Conservation (phyloP, 805 yeast species). For the Blastobotrys americana region DNA sequence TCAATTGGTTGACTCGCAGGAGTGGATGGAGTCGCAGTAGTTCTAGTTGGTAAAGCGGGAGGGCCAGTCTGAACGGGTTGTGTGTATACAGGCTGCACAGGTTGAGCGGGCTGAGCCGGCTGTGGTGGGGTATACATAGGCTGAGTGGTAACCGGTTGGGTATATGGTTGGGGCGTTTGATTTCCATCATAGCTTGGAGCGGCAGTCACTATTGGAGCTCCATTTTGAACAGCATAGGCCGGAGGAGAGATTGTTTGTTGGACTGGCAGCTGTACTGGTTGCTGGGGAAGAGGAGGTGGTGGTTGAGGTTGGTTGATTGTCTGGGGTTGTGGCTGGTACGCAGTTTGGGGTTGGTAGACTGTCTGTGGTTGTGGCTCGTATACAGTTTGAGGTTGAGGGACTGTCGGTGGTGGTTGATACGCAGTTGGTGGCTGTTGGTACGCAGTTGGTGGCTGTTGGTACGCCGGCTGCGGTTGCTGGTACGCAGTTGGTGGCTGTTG, state of each 20-base stretch:
- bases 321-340: conserved; percentile 9
- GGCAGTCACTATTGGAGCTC: no score
- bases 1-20: neutral
- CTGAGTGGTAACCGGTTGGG: conserved; percentile 16
- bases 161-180: no score
- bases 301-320: conserved; percentile 10
- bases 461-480: conserved; percentile 9
- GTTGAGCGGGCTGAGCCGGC: conserved; percentile 4
- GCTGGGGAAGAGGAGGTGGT: conserved; percentile 2
- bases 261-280: neutral
- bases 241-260: neutral
- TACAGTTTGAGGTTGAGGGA: conserved; percentile 6
- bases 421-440: conserved; percentile 4
- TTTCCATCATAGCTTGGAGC: no score
- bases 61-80: conserved; percentile 12
- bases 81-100: neutral
- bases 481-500: conserved; percentile 3
- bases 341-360: conserved; percentile 8
- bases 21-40: neutral
- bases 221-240: conserved; percentile 9
- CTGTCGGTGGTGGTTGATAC: conserved; percentile 8
- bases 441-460: conserved; percentile 9
- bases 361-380: conserved; percentile 1
- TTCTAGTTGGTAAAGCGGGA: conserved; percentile 7
- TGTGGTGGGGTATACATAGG: conserved; percentile 21